A percentile compares a stretch with the other conserved stretches of the same genome.
Evolutionary conservation across 495 filamentous ascomycete species (phyloP).

Genomic region (Hypoxylon subgilvum): DNA sequence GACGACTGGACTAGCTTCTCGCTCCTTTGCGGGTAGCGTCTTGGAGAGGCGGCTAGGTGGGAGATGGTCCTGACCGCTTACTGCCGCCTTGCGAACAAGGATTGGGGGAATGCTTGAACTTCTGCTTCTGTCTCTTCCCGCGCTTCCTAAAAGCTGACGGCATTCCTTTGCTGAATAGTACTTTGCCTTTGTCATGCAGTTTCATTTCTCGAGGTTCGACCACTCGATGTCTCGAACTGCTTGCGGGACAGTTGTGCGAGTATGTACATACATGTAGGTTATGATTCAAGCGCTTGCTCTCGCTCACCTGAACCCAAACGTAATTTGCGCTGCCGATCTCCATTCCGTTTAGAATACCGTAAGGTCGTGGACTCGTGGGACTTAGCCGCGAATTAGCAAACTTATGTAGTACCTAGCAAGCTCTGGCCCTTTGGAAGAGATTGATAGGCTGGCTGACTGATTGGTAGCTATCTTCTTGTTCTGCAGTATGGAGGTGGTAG

Average conservation of each 20-base stretch:
- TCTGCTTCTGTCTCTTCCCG: constrained; percentile 21
- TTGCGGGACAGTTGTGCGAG: constrained; percentile 14
- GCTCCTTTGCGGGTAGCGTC: constrained; percentile 1
- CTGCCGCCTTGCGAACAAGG: constrained; percentile 19
- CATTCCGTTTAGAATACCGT: constrained; percentile 1
- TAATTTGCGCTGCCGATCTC: constrained; percentile 29
- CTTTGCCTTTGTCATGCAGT: constrained; percentile 19
- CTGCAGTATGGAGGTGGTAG: constrained; percentile 22
- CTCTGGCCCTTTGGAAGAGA: not conserved
- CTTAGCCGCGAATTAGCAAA: constrained; percentile 19
- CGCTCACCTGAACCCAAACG: constrained; percentile 35
- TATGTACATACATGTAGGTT: no score
- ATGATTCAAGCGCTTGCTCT: constrained; percentile 36
- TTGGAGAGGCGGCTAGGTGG: constrained; percentile 25
- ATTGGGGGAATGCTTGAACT: constrained; percentile 13
- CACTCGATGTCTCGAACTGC: constrained; percentile 30
- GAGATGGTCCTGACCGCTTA: constrained; percentile 31
- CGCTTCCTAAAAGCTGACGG: constrained; percentile 31
- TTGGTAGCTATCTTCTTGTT: constrained; percentile 8
- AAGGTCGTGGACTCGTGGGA: constrained; percentile 19
- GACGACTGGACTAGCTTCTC: constrained; percentile 24
- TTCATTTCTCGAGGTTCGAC: constrained; percentile 35
- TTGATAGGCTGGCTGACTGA: constrained; percentile 13
- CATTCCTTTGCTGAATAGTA: not conserved
- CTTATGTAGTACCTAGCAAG: constrained; percentile 1